phyloP scores from a whole-genome alignment of 805 yeast genomes.

The Candida ficus region DNA sequence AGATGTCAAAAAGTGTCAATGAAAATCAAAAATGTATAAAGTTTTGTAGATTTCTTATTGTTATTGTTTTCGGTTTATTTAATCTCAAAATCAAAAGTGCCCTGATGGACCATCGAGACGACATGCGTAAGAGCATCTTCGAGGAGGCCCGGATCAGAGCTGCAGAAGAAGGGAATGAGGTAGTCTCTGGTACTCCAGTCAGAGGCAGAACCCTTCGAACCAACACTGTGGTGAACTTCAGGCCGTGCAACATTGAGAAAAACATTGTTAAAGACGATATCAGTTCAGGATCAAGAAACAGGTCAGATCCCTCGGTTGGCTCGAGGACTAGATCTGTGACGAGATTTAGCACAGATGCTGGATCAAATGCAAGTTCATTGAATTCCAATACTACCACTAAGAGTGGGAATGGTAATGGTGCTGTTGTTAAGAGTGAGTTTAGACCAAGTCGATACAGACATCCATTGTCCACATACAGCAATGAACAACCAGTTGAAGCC shows the following conservation, averaged over 20 bases:
- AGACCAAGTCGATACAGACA: slow-evolving; percentile 11
- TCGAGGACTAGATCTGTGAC: neutral
- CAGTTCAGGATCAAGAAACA: neutral
- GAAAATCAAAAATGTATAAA: too few relatives aligned
- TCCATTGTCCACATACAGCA: slow-evolving; percentile 19
- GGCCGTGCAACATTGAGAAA: slow-evolving; percentile 5
- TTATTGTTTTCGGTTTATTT: neutral
- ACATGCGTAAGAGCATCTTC: slow-evolving; percentile 5
- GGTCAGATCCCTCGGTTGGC: neutral
- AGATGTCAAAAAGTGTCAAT: too few relatives aligned
- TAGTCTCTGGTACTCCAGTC: neutral
- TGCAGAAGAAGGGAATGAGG: neutral
- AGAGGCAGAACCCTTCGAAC: neutral
- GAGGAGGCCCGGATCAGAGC: slow-evolving; percentile 1
- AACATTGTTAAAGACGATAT: neutral
- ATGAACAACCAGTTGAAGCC: slow-evolving; percentile 15
- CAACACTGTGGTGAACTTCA: neutral
- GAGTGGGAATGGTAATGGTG: neutral
- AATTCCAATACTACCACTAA: neutral
- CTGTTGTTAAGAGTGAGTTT: too few relatives aligned
- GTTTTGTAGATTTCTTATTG: neutral
- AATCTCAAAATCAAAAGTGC: too few relatives aligned
- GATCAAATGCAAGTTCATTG: neutral
- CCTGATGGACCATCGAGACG: slow-evolving; percentile 3
- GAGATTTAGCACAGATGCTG: neutral